Evolutionary conservation across 495 filamentous ascomycete genomes (phyloP).

Genomic region (Annulohypoxylon stygium): DNA sequence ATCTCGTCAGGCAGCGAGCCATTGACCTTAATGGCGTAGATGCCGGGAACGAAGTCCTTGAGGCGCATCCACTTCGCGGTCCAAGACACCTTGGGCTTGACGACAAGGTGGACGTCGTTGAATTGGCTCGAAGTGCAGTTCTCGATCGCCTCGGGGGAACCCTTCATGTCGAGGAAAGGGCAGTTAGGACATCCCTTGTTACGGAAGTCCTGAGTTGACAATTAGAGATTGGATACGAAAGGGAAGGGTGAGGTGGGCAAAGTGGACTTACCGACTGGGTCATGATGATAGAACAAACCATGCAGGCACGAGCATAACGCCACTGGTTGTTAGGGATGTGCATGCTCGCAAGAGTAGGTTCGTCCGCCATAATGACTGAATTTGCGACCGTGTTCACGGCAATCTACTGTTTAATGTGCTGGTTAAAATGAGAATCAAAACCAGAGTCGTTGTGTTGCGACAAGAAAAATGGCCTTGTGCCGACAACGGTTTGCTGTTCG

Average conservation of each 20-base stretch:
- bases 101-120: conserved; percentile 76
- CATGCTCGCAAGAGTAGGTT: not conserved
- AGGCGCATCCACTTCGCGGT: conserved; percentile 95
- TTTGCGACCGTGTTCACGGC: not conserved
- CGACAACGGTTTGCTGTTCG: not conserved
- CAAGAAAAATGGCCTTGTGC: too few relatives aligned
- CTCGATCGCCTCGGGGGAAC: conserved; percentile 81
- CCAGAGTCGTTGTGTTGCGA: not conserved
- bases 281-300: conserved; percentile 97
- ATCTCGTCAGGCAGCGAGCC: conserved; percentile 76
- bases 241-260: not conserved
- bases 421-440: not conserved
- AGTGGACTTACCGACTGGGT: conserved; percentile 70
- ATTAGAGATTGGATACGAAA: not conserved
- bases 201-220: conserved; percentile 73
- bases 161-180: conserved; percentile 83
- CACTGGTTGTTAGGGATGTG: conserved; percentile 73
- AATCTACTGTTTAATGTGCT: too few relatives aligned
- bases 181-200: conserved; percentile 95
- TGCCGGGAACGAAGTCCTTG: conserved; percentile 84
- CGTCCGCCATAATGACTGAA: not conserved
- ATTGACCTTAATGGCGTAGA: conserved; percentile 93
- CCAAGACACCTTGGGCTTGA: conserved; percentile 85
- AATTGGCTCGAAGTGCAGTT: conserved; percentile 96
- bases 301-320: conserved; percentile 93